Base-by-base conservation (phyloP, 2,329 filamentous ascomycete genomes). In the Helotiales sp. region DNA sequence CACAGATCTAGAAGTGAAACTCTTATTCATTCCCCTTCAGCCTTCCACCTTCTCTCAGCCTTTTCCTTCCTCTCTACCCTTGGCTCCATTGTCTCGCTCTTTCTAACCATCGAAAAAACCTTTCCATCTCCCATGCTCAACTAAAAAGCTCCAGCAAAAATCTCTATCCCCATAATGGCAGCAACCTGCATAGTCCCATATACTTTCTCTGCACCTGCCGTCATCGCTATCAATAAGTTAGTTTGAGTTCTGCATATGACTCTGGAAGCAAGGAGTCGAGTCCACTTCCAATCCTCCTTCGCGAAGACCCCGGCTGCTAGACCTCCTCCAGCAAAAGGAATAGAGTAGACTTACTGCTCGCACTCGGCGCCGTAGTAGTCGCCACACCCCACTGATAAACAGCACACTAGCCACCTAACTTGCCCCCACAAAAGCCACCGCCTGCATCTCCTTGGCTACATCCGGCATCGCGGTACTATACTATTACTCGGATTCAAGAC, bases 341-440 rank as follows among this genome's bases (percentile, higher is more conserved):
- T 7, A 33, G 30, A 33, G 13, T 7, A 33, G 7, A 33, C 7
- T 7, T 7, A 13, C 5, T 63, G 15, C 52, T 44, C 2, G 59
- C 62, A 7, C 54, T 59, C 13, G 62, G 62, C 2, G 62, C 52
- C 2, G 76, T 79, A 0, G 81, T 72, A 1, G 75, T 52, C 12
- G 52, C 73, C 1, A 67, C 38, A 84, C 73, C 24, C 79, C 80
- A 24, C 76, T 80, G 0, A 84, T 87, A 70, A 83, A 86, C 0
- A 84, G 82, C 5, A 77, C 69, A 7, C 71, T 67, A 22, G 75
- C 75, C 24, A 71, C 80, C 6, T 77, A 75, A 3, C 75, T 77
- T 5, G 82, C 85, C 55, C 77, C 77, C 19, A 74, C 72, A 72
- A 82, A 89, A 1, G 80, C 85, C 3, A 81, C 77, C 0, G 75